Evolutionary conservation across 2,329 filamentous ascomycete genomes (phyloP), one percentile per base, ranked within the genome.

Genomic region (Epichloe baconii): DNA sequence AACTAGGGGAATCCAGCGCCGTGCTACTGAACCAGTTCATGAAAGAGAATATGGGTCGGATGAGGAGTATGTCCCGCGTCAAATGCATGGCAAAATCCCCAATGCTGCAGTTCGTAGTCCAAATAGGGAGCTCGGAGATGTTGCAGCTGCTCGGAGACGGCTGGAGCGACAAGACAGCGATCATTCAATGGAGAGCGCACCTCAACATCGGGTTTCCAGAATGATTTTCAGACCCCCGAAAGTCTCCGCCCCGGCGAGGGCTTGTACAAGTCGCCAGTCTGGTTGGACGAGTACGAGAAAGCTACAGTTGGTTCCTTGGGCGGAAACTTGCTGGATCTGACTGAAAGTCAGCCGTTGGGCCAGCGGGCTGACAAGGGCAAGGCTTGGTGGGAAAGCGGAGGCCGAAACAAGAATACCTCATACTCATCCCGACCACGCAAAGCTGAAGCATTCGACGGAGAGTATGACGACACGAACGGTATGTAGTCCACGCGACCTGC

Each of bases 311-410:
- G 82, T 36, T 76, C 75, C 7, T 68, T 88, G 3, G 71, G 73
- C 0, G 75, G 77, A 2, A 63, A 71, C 1, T 67, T 86, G 48
- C 73, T 88, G 34, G 79, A 86, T 53, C 74, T 86, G 35, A 71
- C 74, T 52, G 66, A 70, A 8, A 64, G 68, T 6, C 61, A 67
- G 3, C 55, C 58, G 7, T 52, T 59, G 0, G 61, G 66, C 37
- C 26, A 31, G 26, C 26, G 26, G 3, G 58, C 61, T 34, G 78
- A 81, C 42, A 76, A 71, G 54, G 72, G 72, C 54, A 76, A 77
- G 57, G 71, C 86, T 2, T 94, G 88, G 88, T 93, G 88, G 88
- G 88, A 94, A 62, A 73, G 74, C 49, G 72, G 68, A 34, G 70
- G 68, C 52, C 74, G 63, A 54, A 69, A 67, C 53, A 71, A 73